Percentiles rank a stretch among this genome's conserved stretches.
Evolutionary conservation across 768 basidiomycete genomes (phyloP).

Genomic region (Lepiota brunneoincarnata): DNA sequence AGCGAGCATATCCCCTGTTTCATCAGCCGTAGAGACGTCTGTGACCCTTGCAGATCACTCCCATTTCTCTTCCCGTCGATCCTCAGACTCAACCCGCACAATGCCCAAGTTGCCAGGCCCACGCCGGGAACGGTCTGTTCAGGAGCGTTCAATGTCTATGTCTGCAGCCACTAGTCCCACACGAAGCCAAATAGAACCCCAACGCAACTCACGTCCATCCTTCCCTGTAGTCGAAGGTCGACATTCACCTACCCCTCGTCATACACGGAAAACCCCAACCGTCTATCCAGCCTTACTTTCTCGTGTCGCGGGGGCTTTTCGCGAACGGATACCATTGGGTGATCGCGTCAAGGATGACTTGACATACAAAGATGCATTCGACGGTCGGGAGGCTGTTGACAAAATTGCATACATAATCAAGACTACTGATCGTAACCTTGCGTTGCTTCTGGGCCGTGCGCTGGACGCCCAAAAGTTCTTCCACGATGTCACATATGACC

Average conservation of each 20-base stretch:
- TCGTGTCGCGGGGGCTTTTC: conserved; percentile 91
- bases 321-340: conserved; percentile 68
- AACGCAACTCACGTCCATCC: conserved; percentile 27
- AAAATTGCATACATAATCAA: conserved; percentile 98
- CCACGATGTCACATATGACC: conserved; percentile 98
- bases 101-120: conserved; percentile 47
- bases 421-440: conserved; percentile 95
- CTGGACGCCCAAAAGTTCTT: conserved; percentile 98
- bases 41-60: conserved; percentile 32
- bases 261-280: conserved; percentile 59
- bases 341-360: conserved; percentile 94
- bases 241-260: conserved; percentile 37
- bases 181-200: conserved; percentile 43
- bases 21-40: conserved; percentile 29
- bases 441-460: conserved; percentile 90
- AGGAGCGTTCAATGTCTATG: conserved; percentile 78
- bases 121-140: conserved; percentile 57
- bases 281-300: conserved; percentile 97
- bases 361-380: conserved; percentile 94
- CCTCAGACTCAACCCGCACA: conserved; percentile 68
- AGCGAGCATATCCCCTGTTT: conserved; percentile 27
- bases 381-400: conserved; percentile 95
- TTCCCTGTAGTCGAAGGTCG: conserved; percentile 34
- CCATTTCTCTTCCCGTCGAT: conserved; percentile 45
- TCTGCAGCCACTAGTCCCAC: conserved; percentile 55